Evolutionary conservation across 352 stramenopile species (phyloP).

Genomic region (Globisporangium solare): DNA sequence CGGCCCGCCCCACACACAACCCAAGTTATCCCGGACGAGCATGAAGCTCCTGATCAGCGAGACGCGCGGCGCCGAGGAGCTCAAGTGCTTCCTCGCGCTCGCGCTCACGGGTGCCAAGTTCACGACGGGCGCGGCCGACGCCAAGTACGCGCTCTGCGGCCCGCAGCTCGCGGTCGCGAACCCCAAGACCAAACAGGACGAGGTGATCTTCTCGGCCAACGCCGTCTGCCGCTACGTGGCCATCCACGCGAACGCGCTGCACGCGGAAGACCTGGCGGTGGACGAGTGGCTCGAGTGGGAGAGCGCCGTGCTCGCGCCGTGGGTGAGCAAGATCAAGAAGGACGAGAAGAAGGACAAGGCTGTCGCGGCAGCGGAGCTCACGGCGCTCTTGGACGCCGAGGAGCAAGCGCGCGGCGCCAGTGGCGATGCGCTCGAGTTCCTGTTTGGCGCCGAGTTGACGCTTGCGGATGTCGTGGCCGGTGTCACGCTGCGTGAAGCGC

Average conservation of each 20-base stretch:
- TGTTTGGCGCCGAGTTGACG: slow-evolving; percentile 59
- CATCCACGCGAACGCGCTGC: slow-evolving; percentile 27
- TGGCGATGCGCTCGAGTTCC: slow-evolving; percentile 42
- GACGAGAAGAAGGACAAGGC: slow-evolving; percentile 15
- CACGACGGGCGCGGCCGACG: slow-evolving; percentile 43
- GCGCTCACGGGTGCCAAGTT: slow-evolving; percentile 41
- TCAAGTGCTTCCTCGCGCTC: slow-evolving; percentile 80
- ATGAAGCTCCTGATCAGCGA: slow-evolving; percentile 74
- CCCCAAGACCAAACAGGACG: slow-evolving; percentile 15
- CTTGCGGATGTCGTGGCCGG: slow-evolving; percentile 72
- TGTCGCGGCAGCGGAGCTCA: slow-evolving; percentile 26
- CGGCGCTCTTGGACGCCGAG: slow-evolving; percentile 51
- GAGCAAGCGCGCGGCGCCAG: slow-evolving; percentile 44
- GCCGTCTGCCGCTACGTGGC: slow-evolving; percentile 72
- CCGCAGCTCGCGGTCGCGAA: slow-evolving; percentile 40
- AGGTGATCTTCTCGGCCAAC: slow-evolving; percentile 74
- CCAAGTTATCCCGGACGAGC: neutral
- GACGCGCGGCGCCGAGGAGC: slow-evolving; percentile 55
- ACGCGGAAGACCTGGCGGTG: slow-evolving; percentile 68
- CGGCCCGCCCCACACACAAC: slow-evolving; percentile 1
- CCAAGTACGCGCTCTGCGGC: slow-evolving; percentile 51
- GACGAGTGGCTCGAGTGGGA: slow-evolving; percentile 86
- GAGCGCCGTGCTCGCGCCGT: slow-evolving; percentile 52
- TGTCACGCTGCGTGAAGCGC: slow-evolving; percentile 56
- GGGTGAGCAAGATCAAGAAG: slow-evolving; percentile 55